Base-by-base conservation (phyloP, 1,284 basidiomycete species). In the Naganishia sp. region DNA sequence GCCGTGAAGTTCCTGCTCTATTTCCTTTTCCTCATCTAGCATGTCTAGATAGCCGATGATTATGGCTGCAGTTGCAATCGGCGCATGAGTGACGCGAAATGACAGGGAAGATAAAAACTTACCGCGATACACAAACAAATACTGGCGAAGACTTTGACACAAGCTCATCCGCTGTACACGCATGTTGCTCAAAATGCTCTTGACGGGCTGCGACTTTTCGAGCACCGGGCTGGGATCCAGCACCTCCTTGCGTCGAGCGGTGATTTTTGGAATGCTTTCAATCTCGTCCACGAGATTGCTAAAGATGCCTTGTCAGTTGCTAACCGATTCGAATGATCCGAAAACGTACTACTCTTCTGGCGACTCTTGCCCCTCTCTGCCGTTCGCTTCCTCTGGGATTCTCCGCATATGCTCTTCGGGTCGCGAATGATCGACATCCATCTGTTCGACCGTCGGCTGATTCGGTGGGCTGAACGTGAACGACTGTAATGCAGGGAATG, bases 151-250 rank as follows among this genome's bases (percentile, higher is more conserved):
- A 74, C 88, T 92, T 82, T 93, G 92, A 72, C 91, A 92, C 66
- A 94, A 78, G 73, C 90, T 92, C 92, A 94, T 94, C 57, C 92
- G 82, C 79, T 94, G 92, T 75, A 92, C 87, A 55, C 92, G 84
- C 89, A 94, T 92, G 73, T 92, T 90, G 76, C 90, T 89, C 33
- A 94, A 81, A 3, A 94, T 85, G 64, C 86, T 83, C 73, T 84
- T 84, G 46, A 94, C 85, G 4, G 92, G 92, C 66, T 90, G 87
- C 43, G 84, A 81, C 71, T 88, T 86, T 31, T 82, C 80, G 50
- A 85, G 85, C 59, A 93, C 75, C 39, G 84, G 78, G 6, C 72
- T 77, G 15, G 84, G 83, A 1, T 87, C 87, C 2, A n/a, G 85
- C 83, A 66, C 73, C 18, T 69, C 55, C 36, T 33, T 31, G 39